Conservation (phyloP, 202 grass and related monocot genomes). For the Miscanthus sacchariflorus region DNA sequence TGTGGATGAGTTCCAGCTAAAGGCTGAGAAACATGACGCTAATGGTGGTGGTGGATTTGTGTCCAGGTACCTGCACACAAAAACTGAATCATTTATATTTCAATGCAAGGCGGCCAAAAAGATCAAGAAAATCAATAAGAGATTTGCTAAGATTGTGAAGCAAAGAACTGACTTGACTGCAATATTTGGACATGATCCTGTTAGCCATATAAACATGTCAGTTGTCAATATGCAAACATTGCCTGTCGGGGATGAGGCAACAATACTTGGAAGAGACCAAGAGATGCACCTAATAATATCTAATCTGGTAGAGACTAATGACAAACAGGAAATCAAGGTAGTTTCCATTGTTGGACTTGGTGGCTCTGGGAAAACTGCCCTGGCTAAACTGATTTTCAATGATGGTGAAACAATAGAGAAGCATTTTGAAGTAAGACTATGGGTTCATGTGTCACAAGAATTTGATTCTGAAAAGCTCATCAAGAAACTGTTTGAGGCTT, state of each 20-base stretch:
- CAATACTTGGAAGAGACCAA: background rate
- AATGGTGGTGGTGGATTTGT: background rate
- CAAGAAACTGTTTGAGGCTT: background rate
- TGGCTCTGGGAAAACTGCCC: background rate
- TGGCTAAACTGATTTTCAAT: background rate
- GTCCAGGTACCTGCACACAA: background rate
- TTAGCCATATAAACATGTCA: background rate
- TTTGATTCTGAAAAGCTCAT: background rate
- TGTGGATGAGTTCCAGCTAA: background rate
- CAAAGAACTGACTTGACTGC: background rate
- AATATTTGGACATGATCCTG: background rate
- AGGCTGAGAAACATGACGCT: too few relatives aligned
- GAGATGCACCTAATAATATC: background rate
- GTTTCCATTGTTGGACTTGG: background rate
- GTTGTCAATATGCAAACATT: background rate
- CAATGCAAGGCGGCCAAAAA: background rate
- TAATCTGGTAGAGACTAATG: background rate
- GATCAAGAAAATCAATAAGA: background rate
- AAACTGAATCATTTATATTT: background rate
- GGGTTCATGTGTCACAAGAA: conserved; percentile 17
- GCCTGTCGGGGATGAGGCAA: background rate
- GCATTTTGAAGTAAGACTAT: background rate
- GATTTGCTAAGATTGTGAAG: background rate
- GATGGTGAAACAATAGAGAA: background rate
- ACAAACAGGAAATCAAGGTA: background rate